phyloP scores from a whole-genome alignment of 2,329 filamentous ascomycete species.

The Colletotrichum echinochloae region DNA sequence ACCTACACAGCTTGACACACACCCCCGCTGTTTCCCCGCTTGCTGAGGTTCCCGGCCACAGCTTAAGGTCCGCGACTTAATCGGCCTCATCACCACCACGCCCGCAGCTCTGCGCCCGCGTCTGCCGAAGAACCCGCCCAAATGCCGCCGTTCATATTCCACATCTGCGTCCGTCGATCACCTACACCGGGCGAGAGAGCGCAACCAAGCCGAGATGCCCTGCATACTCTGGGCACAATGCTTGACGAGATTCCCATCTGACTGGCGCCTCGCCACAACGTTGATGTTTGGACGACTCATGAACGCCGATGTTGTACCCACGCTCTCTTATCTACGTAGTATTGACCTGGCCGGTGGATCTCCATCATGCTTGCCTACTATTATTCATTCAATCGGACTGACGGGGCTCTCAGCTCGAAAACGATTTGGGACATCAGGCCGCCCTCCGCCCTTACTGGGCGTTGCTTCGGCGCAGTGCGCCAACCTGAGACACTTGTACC shows the following conservation, averaged over 20 bases:
- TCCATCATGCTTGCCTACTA: neutral
- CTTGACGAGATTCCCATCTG: neutral
- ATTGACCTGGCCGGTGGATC: neutral
- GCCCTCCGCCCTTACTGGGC: constrained; percentile 17
- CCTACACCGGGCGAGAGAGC: neutral
- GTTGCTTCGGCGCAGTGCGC: constrained; percentile 23
- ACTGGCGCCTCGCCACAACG: neutral
- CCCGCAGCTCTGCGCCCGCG: constrained; percentile 36
- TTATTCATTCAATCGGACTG: neutral
- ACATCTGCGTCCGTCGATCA: constrained; percentile 7
- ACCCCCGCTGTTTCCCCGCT: constrained; percentile 1
- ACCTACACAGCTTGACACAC: constrained; percentile 7
- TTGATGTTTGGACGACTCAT: constrained; percentile 8
- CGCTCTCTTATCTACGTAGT: neutral
- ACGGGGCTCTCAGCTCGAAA: neutral
- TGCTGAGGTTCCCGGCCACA: constrained; percentile 3
- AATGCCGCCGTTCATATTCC: constrained; percentile 17
- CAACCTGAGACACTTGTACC: constrained; percentile 29
- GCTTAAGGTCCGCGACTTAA: constrained; percentile 13
- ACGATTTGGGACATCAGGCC: neutral
- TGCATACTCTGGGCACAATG: neutral
- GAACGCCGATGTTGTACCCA: neutral
- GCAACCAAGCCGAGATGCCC: neutral
- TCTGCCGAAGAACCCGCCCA: constrained; percentile 16
- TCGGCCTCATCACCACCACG: constrained; percentile 28